phyloP scores from a whole-genome alignment of 1,139 yeast genomes.

The Yamadazyma siamensis region DNA sequence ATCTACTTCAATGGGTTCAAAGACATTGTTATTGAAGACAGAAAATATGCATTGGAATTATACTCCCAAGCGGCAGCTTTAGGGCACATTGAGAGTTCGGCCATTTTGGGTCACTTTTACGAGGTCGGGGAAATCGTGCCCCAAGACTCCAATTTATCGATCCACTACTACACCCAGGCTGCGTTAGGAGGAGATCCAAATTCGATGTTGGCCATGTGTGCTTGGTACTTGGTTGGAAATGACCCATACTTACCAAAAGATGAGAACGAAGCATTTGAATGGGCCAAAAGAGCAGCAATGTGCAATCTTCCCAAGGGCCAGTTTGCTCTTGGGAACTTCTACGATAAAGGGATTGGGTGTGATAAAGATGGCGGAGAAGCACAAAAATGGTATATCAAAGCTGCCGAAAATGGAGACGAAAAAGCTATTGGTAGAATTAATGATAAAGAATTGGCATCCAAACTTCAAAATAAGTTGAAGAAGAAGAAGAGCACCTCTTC shows the following conservation, averaged over 20 bases:
- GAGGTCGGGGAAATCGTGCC: slow-evolving; percentile 81
- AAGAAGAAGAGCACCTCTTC: slow-evolving; percentile 19
- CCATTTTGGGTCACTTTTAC: slow-evolving; percentile 76
- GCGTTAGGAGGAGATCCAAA: slow-evolving; percentile 85
- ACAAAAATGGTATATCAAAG: slow-evolving; percentile 70
- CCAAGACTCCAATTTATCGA: slow-evolving; percentile 78
- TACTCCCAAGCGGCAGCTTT: slow-evolving; percentile 88
- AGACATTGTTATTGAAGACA: slow-evolving; percentile 84
- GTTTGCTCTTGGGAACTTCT: slow-evolving; percentile 79
- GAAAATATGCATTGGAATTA: slow-evolving; percentile 79
- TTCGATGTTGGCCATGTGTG: slow-evolving; percentile 91
- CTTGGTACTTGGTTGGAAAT: slow-evolving; percentile 93
- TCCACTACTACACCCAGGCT: slow-evolving; percentile 90
- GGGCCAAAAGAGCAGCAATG: slow-evolving; percentile 88
- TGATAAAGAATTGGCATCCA: slow-evolving; percentile 30
- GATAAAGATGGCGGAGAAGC: slow-evolving; percentile 55
- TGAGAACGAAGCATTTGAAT: slow-evolving; percentile 84
- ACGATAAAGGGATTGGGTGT: slow-evolving; percentile 87
- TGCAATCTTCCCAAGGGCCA: slow-evolving; percentile 79
- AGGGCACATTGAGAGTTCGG: slow-evolving; percentile 79
- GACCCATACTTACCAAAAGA: slow-evolving; percentile 78
- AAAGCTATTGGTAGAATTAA: slow-evolving; percentile 48
- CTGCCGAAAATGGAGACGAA: slow-evolving; percentile 71
- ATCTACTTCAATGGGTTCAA: slow-evolving; percentile 80
- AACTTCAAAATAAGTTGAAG: slow-evolving; percentile 26